Percentiles rank a stretch among this genome's conserved stretches.
These are phyloP conservation scores for Mangifera indica DNA, from an alignment of 345 rosid genomes.

Conservation along the genomic window DNA sequence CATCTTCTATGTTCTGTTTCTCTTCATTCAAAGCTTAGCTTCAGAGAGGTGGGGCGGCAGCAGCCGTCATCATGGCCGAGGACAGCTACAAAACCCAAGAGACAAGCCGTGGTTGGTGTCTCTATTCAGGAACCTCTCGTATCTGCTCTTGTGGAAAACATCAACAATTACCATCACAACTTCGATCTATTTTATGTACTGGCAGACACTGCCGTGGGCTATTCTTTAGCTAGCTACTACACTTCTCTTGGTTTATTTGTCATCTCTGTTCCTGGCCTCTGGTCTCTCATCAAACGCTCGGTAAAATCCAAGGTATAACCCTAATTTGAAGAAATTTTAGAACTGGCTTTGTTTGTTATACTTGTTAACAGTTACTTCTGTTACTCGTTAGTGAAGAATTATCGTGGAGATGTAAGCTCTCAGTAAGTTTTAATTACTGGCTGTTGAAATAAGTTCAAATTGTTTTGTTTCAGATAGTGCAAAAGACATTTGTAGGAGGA, in stretches of 20 bases:
- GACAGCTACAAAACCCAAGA: constrained; percentile 12
- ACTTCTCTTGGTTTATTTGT: constrained; percentile 92
- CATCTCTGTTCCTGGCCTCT: constrained; percentile 91
- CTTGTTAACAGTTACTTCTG: too few relatives aligned
- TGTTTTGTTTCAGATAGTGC: constrained; percentile 61
- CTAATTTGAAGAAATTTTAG: neutral
- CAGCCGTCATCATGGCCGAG: constrained; percentile 26
- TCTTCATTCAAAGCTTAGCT: constrained; percentile 19
- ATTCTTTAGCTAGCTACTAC: constrained; percentile 90
- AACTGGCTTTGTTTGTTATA: neutral
- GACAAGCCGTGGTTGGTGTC: constrained; percentile 18
- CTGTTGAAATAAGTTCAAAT: neutral
- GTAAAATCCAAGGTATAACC: constrained; percentile 80
- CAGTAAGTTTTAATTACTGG: neutral
- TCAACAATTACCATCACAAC: constrained; percentile 21
- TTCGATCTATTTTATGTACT: constrained; percentile 40
- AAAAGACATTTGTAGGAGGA: constrained; percentile 64
- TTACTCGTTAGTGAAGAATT: too few relatives aligned
- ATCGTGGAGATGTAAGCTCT: neutral
- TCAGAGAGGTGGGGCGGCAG: neutral
- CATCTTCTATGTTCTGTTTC: constrained; percentile 14
- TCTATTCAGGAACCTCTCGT: constrained; percentile 33
- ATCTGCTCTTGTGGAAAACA: constrained; percentile 21
- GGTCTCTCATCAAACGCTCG: constrained; percentile 99
- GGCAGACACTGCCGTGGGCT: constrained; percentile 51